These are phyloP conservation scores for Adiantum capillusveneris DNA, from an alignment of 75 land plant genomes.

Conservation along the genomic window DNA sequence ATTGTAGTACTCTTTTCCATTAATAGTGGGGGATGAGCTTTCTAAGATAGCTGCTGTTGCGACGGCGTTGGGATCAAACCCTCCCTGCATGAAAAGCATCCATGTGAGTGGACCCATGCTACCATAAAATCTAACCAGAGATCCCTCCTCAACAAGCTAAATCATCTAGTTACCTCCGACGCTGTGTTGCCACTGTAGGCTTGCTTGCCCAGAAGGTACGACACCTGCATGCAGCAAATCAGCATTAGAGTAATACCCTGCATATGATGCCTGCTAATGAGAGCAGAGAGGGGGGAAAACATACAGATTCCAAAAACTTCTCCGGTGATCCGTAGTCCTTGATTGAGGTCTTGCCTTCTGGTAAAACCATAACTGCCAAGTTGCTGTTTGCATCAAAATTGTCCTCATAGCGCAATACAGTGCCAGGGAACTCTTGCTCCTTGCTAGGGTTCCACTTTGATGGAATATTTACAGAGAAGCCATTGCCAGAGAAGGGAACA, in stretches of 20 bases:
- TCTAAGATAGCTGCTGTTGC: constrained; percentile 80
- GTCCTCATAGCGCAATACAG: constrained; percentile 86
- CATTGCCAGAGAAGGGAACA: constrained; percentile 57
- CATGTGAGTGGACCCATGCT: background rate
- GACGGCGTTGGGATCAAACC: constrained; percentile 66
- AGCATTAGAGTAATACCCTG: background rate
- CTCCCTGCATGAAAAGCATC: constrained; percentile 45
- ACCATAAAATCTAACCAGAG: background rate
- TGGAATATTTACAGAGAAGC: constrained; percentile 72
- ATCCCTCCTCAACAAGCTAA: background rate
- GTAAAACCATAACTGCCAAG: constrained; percentile 52
- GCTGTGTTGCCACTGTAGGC: constrained; percentile 67
- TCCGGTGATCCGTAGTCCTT: constrained; percentile 81
- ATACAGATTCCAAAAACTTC: constrained; percentile 63
- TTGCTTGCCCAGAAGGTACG: constrained; percentile 80
- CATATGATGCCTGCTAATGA: background rate
- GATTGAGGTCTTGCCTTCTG: constrained; percentile 75
- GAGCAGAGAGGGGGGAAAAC: background rate
- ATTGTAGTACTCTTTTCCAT: constrained; percentile 67
- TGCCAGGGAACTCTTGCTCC: constrained; percentile 86
- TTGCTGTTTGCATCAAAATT: constrained; percentile 81
- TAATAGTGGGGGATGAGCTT: constrained; percentile 22
- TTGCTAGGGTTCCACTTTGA: constrained; percentile 98
- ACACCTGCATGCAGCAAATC: constrained; percentile 39
- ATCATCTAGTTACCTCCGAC: constrained; percentile 31